phyloP scores from a whole-genome alignment of 2,329 filamentous ascomycete species.

The Moelleriella libera region DNA sequence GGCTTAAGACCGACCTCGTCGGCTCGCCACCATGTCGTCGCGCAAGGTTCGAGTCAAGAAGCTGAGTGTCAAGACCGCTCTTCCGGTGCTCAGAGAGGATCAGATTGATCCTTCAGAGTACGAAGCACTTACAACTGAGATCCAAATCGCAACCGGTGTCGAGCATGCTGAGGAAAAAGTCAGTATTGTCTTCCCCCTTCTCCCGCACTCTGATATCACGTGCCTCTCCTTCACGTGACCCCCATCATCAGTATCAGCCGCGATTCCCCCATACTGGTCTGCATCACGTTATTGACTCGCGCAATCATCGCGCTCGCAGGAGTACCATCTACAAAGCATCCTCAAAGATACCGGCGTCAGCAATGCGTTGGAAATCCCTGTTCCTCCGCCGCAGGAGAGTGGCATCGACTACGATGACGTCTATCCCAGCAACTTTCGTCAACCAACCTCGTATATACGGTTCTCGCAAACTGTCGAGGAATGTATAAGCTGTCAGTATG shows the following conservation, averaged over 20 bases:
- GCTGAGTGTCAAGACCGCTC: conserved; percentile 77
- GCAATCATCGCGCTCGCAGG: conserved; percentile 33
- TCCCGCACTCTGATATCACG: conserved; percentile 28
- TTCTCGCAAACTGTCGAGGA: conserved; percentile 98
- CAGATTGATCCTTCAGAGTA: conserved; percentile 81
- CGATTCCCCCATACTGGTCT: background rate
- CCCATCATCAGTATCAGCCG: background rate
- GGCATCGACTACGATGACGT: conserved; percentile 75
- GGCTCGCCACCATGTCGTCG: conserved; percentile 40
- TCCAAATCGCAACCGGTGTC: conserved; percentile 88
- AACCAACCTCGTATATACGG: conserved; percentile 87
- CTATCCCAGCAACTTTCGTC: conserved; percentile 65
- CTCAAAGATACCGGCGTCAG: conserved; percentile 40
- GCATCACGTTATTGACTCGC: too few species aligned
- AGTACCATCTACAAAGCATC: conserved; percentile 89
- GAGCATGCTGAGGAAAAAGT: conserved; percentile 97
- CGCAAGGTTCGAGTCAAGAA: conserved; percentile 75
- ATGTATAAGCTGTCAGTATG: conserved; percentile 79
- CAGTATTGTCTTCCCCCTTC: conserved; percentile 32
- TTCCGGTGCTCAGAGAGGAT: conserved; percentile 77
- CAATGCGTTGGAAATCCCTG: conserved; percentile 48
- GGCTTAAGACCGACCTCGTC: conserved; percentile 23
- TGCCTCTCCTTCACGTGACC: conserved; percentile 29
- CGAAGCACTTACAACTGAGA: conserved; percentile 68
- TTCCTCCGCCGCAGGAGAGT: conserved; percentile 49